phyloP scores from a whole-genome alignment of 441 rosid species.

The Populus hybrid region DNA sequence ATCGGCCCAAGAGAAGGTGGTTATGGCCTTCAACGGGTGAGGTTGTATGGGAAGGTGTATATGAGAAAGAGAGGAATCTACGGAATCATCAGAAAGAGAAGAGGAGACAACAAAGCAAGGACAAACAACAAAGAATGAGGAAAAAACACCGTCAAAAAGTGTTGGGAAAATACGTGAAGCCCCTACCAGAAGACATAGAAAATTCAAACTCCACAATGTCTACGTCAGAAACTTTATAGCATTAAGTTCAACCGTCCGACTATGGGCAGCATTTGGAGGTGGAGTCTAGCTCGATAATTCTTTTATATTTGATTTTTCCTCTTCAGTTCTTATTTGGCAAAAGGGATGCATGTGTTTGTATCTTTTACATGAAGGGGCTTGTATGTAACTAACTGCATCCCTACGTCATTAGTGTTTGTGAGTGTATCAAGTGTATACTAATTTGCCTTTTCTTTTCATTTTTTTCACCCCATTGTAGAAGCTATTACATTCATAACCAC shows the following conservation, averaged over 20 bases:
- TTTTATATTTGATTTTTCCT: slow-evolving; percentile 27
- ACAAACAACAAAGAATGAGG: slow-evolving; percentile 67
- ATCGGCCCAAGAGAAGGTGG: slow-evolving; percentile 63
- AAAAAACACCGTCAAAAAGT: slow-evolving; percentile 53
- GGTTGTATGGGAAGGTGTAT: slow-evolving; percentile 72
- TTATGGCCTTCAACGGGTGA: slow-evolving; percentile 96
- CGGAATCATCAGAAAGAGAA: slow-evolving; percentile 65
- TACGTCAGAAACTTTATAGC: slow-evolving; percentile 5
- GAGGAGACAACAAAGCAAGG: slow-evolving; percentile 65
- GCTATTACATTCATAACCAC: neutral
- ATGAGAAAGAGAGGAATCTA: slow-evolving; percentile 66
- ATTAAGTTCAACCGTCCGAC: neutral
- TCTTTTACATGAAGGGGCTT: slow-evolving; percentile 8
- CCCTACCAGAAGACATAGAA: slow-evolving; percentile 50
- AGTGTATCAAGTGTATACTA: slow-evolving; percentile 28
- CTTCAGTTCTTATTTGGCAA: slow-evolving; percentile 5
- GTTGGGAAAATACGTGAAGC: slow-evolving; percentile 79
- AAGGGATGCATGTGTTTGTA: slow-evolving; percentile 23
- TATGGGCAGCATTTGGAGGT: neutral
- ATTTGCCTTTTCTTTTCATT: neutral
- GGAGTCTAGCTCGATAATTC: slow-evolving; percentile 28
- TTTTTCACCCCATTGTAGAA: neutral
- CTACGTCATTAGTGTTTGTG: neutral
- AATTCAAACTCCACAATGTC: slow-evolving; percentile 34
- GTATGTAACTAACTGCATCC: slow-evolving; percentile 28